Conservation (phyloP, 2,329 filamentous ascomycete genomes). For the Hypoxylon sp. region DNA sequence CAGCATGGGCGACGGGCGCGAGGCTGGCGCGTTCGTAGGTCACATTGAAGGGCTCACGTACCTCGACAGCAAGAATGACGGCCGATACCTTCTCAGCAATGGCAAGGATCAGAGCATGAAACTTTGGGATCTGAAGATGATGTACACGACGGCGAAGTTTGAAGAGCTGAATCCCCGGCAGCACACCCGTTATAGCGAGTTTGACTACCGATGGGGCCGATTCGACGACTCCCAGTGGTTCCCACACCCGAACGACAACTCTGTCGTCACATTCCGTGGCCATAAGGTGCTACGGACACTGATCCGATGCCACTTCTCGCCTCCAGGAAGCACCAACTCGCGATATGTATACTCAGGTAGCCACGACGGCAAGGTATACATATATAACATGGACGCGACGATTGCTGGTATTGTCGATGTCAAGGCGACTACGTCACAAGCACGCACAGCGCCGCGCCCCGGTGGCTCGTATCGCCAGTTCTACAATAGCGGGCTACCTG, state of each 20-base stretch:
- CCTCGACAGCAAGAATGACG: constrained; percentile 78
- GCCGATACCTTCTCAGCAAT: constrained; percentile 90
- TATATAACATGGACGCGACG: constrained; percentile 95
- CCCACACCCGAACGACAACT: constrained; percentile 88
- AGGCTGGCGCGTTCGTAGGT: constrained; percentile 76
- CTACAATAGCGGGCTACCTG: constrained; percentile 67
- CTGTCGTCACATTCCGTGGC: constrained; percentile 91
- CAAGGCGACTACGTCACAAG: constrained; percentile 74
- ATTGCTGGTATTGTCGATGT: constrained; percentile 85
- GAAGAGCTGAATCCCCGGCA: constrained; percentile 68
- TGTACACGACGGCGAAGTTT: constrained; percentile 80
- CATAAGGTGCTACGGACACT: constrained; percentile 91
- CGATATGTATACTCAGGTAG: constrained; percentile 95
- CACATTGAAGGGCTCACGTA: constrained; percentile 78
- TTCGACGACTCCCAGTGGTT: constrained; percentile 78
- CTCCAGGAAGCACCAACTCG: constrained; percentile 85
- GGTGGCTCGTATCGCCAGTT: constrained; percentile 68
- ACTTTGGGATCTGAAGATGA: constrained; percentile 94
- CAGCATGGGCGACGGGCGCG: constrained; percentile 87
- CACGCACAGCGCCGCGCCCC: constrained; percentile 63
- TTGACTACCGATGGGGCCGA: constrained; percentile 80
- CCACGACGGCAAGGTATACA: constrained; percentile 88
- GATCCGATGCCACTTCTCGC: constrained; percentile 96
- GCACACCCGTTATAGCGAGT: constrained; percentile 69
- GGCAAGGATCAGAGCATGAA: constrained; percentile 98